Evolutionary conservation across 148 eudicot species (phyloP), one percentile per base, ranked within the genome.

Genomic region (Persicaria maculosa): DNA sequence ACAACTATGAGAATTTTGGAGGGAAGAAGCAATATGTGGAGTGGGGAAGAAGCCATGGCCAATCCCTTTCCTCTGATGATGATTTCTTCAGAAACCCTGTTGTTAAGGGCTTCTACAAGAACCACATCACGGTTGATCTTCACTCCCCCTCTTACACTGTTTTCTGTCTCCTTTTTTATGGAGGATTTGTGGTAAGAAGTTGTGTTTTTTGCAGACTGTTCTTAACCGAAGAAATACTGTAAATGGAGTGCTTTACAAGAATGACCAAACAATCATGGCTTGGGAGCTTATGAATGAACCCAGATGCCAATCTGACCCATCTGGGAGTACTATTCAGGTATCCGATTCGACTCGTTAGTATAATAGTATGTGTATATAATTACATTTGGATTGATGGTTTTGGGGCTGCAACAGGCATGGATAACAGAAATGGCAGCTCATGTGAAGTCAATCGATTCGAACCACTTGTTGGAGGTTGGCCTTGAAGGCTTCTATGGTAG

Each of bases 281-380:
- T 96, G 99, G 99, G 99, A 96, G 87, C 97, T 96, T 53, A 96
- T 96, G 92, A 96, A 96, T 85, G 99, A 96, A 76, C 99, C 99
- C 1, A 86, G 99, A 76, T 96, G 99, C 80, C 83, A 87, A 14
- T 92, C 99, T 22, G 99, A 95, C 84, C 87, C 88, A 55, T 95
- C 99, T 36, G 99, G 99, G 72, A 86, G 84, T 77, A 90, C 92
- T 59, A 88, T 90, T 83, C 97, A 95, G 97, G 98, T 93, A 74
- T 77, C 19, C 54, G 3, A 36, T 62, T n/a, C 31, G 65, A 14
- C 19, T 59, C 6, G 11, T n/a, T n/a, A n/a, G n/a, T n/a, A n/a
- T n/a, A n/a, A n/a, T n/a, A n/a, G 19, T 16, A 59, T 59, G 17
- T 22, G 15, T n/a, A 59, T 8, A 59, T 14, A 59, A n/a, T 4